Conservation (phyloP, 768 basidiomycete genomes). For the Tulasnella sp. region DNA sequence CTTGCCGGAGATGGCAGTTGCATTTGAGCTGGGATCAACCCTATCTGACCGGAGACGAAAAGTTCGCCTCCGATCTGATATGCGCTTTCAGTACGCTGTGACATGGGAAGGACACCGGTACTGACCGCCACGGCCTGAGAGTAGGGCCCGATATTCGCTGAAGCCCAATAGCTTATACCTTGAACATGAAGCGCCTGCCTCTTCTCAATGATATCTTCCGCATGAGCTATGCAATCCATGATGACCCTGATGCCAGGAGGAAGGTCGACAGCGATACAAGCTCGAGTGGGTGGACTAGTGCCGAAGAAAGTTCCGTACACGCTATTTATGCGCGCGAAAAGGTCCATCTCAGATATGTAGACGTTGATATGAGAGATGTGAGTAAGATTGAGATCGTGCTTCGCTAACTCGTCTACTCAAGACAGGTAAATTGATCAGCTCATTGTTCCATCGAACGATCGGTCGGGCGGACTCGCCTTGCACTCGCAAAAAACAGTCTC, state of each 20-base stretch:
- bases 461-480: slow-evolving; percentile 48
- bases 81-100: neutral
- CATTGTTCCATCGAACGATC: too few species aligned
- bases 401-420: slow-evolving; percentile 51
- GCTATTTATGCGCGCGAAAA: slow-evolving; percentile 72
- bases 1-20: slow-evolving; percentile 58
- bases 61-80: slow-evolving; percentile 64
- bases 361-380: slow-evolving; percentile 75
- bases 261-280: slow-evolving; percentile 80
- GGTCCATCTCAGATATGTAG: slow-evolving; percentile 73
- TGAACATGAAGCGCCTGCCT: slow-evolving; percentile 89
- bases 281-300: slow-evolving; percentile 84
- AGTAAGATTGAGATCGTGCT: slow-evolving; percentile 49
- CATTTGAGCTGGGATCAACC: slow-evolving; percentile 72
- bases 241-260: slow-evolving; percentile 53
- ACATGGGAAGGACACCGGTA: slow-evolving; percentile 16
- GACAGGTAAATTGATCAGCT: neutral
- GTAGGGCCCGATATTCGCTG: slow-evolving; percentile 98
- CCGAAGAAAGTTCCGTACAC: slow-evolving; percentile 83
- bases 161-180: slow-evolving; percentile 96
- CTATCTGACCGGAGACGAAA: slow-evolving; percentile 96
- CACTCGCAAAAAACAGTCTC: slow-evolving; percentile 59
- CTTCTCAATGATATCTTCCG: slow-evolving; percentile 37
- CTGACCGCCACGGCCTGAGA: slow-evolving; percentile 84
- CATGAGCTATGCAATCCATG: slow-evolving; percentile 79